Conservation (phyloP, 495 filamentous ascomycete genomes). For the Aspergillus biplanus region DNA sequence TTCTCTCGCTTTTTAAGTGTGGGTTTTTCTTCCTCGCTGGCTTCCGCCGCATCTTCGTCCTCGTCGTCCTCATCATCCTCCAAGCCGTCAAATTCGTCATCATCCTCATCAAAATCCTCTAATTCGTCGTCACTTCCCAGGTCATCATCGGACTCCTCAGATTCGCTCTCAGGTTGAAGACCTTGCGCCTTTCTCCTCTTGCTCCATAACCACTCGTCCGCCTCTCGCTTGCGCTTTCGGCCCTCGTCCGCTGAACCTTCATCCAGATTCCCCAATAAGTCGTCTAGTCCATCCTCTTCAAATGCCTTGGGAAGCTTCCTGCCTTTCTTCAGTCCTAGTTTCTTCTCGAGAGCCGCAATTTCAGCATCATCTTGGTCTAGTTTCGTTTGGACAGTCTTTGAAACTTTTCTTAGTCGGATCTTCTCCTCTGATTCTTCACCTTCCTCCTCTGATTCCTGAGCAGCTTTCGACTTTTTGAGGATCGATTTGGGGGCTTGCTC, state of each 20-base stretch:
- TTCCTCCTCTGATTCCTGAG: constrained; percentile 10
- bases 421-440: constrained; percentile 30
- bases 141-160: constrained; percentile 33
- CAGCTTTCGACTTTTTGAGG: constrained; percentile 45
- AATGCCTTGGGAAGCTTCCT: constrained; percentile 75
- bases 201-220: constrained; percentile 58
- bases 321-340: constrained; percentile 80
- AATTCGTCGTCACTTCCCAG: constrained; percentile 32
- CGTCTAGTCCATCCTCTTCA: constrained; percentile 83
- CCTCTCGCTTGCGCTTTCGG: constrained; percentile 60
- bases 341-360: constrained; percentile 87
- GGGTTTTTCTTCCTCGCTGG: constrained; percentile 30
- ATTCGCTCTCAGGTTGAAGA: constrained; percentile 32
- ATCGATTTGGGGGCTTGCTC: constrained; percentile 43
- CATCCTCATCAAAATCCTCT: constrained; percentile 32
- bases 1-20: constrained; percentile 58
- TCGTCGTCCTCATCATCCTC: constrained; percentile 48
- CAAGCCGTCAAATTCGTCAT: constrained; percentile 32
- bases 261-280: constrained; percentile 72
- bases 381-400: constrained; percentile 64
- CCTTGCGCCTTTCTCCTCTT: constrained; percentile 70
- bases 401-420: constrained; percentile 42
- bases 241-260: constrained; percentile 51
- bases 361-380: constrained; percentile 78
- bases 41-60: constrained; percentile 28